These are phyloP conservation scores for Acanthamoeba royreba DNA, from an alignment of 208 protist genomes.

Conservation along the genomic window DNA sequence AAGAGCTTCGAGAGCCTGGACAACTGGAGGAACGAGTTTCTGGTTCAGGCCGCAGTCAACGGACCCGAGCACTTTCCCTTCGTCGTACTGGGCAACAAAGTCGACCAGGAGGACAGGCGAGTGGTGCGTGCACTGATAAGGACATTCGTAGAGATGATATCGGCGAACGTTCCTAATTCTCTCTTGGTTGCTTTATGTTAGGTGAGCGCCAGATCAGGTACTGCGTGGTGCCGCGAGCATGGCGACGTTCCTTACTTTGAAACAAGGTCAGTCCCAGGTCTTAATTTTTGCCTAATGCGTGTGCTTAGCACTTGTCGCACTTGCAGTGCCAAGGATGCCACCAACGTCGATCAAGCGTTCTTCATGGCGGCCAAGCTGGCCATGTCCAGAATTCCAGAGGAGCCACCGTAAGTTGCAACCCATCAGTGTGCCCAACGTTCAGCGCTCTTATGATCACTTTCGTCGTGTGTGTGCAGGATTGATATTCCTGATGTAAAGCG, in stretches of 20 bases:
- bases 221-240: constrained; percentile 54
- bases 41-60: constrained; percentile 81
- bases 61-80: constrained; percentile 67
- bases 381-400: not conserved
- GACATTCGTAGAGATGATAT: too few species aligned
- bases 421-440: not conserved
- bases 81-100: constrained; percentile 72
- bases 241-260: constrained; percentile 55
- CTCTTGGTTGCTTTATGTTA: too few species aligned
- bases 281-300: not conserved
- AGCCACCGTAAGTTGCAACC: not conserved
- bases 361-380: constrained; percentile 10
- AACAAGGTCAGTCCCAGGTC: not conserved
- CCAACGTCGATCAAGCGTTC: constrained; percentile 57
- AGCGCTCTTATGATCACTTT: not conserved
- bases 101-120: constrained; percentile 59
- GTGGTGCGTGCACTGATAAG: too few species aligned
- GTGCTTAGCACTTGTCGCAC: not conserved
- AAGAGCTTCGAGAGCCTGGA: constrained; percentile 66
- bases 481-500: constrained; percentile 24
- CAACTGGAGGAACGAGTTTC: constrained; percentile 93
- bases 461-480: not conserved
- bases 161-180: too few species aligned
- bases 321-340: constrained; percentile 50
- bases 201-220: constrained; percentile 44